Evolutionary conservation across 192 early-diverging fungal genomes (phyloP).

Genomic region (Coemansia interrupta): DNA sequence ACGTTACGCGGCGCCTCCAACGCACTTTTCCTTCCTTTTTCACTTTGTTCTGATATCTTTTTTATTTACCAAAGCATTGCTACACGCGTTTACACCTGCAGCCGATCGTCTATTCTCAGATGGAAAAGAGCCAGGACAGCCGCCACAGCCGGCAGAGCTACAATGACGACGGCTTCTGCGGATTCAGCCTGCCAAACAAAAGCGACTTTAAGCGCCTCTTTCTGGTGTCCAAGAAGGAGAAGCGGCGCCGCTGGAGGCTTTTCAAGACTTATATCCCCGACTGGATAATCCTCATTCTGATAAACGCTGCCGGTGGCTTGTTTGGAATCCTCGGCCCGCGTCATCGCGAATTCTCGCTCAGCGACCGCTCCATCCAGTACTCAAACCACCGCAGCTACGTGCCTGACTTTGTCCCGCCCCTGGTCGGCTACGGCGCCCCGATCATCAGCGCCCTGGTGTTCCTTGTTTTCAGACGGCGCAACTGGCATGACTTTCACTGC

Average conservation of each 20-base stretch:
- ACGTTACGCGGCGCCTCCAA: no score
- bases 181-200: constrained; percentile 21
- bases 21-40: no score
- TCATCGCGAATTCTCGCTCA: constrained; percentile 66
- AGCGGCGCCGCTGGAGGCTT: constrained; percentile 27
- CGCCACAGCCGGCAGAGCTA: neutral
- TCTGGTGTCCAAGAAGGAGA: constrained; percentile 14
- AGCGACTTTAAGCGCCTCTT: constrained; percentile 24
- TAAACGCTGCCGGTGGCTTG: constrained; percentile 56
- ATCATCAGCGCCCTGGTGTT: constrained; percentile 33
- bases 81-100: no score
- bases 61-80: no score
- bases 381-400: constrained; percentile 48
- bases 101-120: neutral
- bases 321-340: constrained; percentile 59
- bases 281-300: constrained; percentile 58
- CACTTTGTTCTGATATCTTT: no score
- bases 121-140: constrained; percentile 7
- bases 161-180: constrained; percentile 5
- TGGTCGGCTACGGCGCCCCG: constrained; percentile 38
- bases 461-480: constrained; percentile 38
- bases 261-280: constrained; percentile 45
- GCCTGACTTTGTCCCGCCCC: constrained; percentile 41
- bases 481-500: constrained; percentile 53
- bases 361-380: constrained; percentile 63